These are phyloP conservation scores for Rhypophila decipiens DNA, from an alignment of 495 filamentous ascomycete genomes.

Conservation along the genomic window DNA sequence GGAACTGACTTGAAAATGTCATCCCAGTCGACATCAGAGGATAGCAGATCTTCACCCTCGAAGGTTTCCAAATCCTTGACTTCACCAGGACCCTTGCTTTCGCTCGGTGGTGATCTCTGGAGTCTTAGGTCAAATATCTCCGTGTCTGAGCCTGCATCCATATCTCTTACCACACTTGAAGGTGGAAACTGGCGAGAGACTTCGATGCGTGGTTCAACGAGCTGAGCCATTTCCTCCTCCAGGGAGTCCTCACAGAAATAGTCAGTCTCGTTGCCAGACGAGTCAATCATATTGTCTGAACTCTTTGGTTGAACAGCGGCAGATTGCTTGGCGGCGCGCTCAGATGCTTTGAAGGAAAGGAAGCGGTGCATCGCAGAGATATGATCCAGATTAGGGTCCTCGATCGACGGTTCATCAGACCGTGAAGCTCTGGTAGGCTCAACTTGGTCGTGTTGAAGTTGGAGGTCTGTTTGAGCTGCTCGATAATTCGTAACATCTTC, in stretches of 20 bases:
- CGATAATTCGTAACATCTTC: too few relatives aligned
- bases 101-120: conserved; percentile 5
- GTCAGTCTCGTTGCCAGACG: conserved; percentile 1
- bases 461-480: too few relatives aligned
- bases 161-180: conserved; percentile 7
- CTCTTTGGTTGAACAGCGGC: too few relatives aligned
- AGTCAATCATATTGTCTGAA: background rate
- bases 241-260: conserved; percentile 7
- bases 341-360: background rate
- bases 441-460: background rate
- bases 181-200: background rate
- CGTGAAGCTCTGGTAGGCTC: background rate
- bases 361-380: background rate
- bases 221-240: conserved; percentile 8
- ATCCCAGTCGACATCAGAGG: background rate
- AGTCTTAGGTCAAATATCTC: conserved; percentile 9
- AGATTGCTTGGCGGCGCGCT: background rate
- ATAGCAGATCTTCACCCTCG: background rate
- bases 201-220: conserved; percentile 1
- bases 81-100: background rate
- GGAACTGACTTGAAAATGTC: background rate
- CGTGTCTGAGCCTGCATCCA: background rate
- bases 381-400: background rate
- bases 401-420: background rate
- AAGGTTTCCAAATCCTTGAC: background rate